Evolutionary conservation across 805 yeast species (phyloP).

Genomic region (Starmerella khaoyaiensis): DNA sequence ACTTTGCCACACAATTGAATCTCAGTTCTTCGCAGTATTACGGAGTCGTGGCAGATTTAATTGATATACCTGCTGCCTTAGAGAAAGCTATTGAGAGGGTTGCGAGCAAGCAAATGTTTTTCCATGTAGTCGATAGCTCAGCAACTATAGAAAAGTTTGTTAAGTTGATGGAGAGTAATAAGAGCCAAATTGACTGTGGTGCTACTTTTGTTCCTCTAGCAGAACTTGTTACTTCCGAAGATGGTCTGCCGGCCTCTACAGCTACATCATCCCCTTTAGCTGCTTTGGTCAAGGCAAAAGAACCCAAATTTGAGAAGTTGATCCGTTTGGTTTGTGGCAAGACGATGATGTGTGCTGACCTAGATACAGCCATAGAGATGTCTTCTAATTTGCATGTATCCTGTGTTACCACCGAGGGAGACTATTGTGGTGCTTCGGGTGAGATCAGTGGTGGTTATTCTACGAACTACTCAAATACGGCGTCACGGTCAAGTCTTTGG

Average conservation of each 20-base stretch:
- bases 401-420: constrained; percentile 87
- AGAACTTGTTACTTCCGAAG: constrained; percentile 37
- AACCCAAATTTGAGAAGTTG: constrained; percentile 40
- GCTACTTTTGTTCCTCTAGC: constrained; percentile 87
- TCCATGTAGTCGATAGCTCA: constrained; percentile 80
- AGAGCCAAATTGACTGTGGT: constrained; percentile 38
- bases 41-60: constrained; percentile 79
- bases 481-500: no score
- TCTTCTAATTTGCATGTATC: constrained; percentile 36
- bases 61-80: constrained; percentile 68
- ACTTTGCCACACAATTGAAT: constrained; percentile 47
- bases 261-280: constrained; percentile 37
- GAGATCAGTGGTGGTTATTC: constrained; percentile 88
- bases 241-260: constrained; percentile 12
- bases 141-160: constrained; percentile 67
- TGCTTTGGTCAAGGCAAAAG: constrained; percentile 6
- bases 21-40: constrained; percentile 42
- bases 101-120: constrained; percentile 76
- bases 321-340: constrained; percentile 70
- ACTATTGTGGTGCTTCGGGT: constrained; percentile 72
- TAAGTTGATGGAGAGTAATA: constrained; percentile 35
- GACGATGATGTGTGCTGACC: constrained; percentile 59
- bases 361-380: constrained; percentile 30
- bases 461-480: neutral
- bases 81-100: constrained; percentile 77